Conservation (phyloP, 805 yeast species). For the Candida ipomoeae region DNA sequence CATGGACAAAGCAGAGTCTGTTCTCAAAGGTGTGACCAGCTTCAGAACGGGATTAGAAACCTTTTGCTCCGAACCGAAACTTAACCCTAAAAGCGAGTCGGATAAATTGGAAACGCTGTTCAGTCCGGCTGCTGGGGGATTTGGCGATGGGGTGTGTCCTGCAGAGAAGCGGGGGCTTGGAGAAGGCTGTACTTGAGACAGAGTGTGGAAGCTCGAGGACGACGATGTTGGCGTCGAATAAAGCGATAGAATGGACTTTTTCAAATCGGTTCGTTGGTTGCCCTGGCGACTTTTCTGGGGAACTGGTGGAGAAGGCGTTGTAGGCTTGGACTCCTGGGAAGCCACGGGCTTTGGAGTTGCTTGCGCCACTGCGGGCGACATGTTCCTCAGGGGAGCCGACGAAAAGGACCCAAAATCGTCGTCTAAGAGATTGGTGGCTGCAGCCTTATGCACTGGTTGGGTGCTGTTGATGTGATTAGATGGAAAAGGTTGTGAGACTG, state of each 20-base stretch:
- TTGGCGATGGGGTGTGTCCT: background rate
- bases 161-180: background rate
- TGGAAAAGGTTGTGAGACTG: background rate
- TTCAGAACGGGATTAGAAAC: conserved; percentile 1
- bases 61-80: conserved; percentile 11
- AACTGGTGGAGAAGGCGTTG: conserved; percentile 11
- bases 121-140: conserved; percentile 4
- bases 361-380: conserved; percentile 2
- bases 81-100: conserved; percentile 22
- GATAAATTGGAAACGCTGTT: conserved; percentile 12
- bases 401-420: conserved; percentile 43
- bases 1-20: background rate
- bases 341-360: conserved; percentile 8
- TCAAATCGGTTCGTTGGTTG: conserved; percentile 51
- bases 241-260: conserved; percentile 84
- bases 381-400: conserved; percentile 20
- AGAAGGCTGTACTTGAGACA: background rate
- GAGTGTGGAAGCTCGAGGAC: conserved; percentile 20
- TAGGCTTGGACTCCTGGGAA: conserved; percentile 6
- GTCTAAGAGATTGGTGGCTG: conserved; percentile 21
- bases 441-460: background rate
- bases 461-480: background rate
- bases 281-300: conserved; percentile 9
- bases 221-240: conserved; percentile 64
- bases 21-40: background rate